These are phyloP conservation scores for Termitomyces sp. DNA, from an alignment of 768 basidiomycete species.

Conservation along the genomic window DNA sequence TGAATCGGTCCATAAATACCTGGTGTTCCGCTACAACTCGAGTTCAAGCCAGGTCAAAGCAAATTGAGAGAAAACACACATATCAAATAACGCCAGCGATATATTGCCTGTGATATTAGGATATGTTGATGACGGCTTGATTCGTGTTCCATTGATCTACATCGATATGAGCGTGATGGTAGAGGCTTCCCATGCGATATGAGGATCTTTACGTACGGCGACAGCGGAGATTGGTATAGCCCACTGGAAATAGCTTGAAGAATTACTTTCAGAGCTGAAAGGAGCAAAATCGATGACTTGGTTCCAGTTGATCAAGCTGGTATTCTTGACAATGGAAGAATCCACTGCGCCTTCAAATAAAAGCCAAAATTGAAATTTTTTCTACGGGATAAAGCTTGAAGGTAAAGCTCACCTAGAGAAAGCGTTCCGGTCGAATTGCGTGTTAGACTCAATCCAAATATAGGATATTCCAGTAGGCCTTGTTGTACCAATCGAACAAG, in stretches of 20 bases:
- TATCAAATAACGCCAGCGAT: slow-evolving; percentile 68
- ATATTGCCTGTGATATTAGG: slow-evolving; percentile 44
- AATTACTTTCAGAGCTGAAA: slow-evolving; percentile 46
- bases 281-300: slow-evolving; percentile 72
- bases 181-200: neutral
- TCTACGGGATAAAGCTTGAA: too few species aligned
- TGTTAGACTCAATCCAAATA: slow-evolving; percentile 69
- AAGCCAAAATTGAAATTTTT: neutral
- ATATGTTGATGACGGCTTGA: slow-evolving; percentile 62
- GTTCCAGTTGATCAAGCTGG: slow-evolving; percentile 63
- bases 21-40: slow-evolving; percentile 48
- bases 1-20: slow-evolving; percentile 76
- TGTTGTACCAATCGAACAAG: slow-evolving; percentile 55
- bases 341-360: slow-evolving; percentile 63
- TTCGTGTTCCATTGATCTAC: slow-evolving; percentile 52
- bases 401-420: slow-evolving; percentile 45
- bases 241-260: slow-evolving; percentile 76
- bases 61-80: slow-evolving; percentile 39
- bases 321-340: slow-evolving; percentile 56
- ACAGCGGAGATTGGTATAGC: slow-evolving; percentile 54
- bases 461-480: slow-evolving; percentile 65
- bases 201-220: slow-evolving; percentile 32
- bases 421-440: slow-evolving; percentile 56
- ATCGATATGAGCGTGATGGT: neutral
- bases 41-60: neutral